A percentile compares a stretch with the other conserved stretches of the same genome.
phyloP scores from a whole-genome alignment of 202 grass and related monocot species.

The Thinopyrum obtusiflorum region DNA sequence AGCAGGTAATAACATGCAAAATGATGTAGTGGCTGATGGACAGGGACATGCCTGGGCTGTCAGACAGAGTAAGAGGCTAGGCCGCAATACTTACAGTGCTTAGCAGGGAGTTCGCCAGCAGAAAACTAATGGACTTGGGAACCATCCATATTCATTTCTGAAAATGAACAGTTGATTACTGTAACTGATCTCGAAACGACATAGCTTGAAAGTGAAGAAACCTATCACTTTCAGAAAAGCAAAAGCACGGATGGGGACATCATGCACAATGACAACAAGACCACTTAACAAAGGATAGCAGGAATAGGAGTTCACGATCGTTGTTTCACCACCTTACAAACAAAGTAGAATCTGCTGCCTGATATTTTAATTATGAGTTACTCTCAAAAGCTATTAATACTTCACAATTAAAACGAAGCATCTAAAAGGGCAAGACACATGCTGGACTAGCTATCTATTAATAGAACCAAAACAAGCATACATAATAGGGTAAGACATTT shows the following conservation, averaged over 20 bases:
- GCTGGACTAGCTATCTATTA: not conserved
- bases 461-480: not conserved
- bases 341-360: not conserved
- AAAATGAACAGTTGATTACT: constrained; percentile 5
- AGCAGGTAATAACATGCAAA: not conserved
- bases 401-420: constrained; percentile 12
- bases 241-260: not conserved
- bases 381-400: not conserved
- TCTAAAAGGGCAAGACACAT: not conserved
- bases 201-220: not conserved
- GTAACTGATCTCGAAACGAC: not conserved
- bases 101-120: not conserved
- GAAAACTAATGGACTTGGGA: not conserved
- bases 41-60: not conserved
- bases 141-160: constrained; percentile 16
- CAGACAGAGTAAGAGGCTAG: not conserved
- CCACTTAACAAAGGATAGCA: not conserved
- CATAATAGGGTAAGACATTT: not conserved
- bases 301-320: constrained; percentile 2
- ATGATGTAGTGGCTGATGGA: not conserved
- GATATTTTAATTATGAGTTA: not conserved
- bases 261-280: constrained; percentile 14
- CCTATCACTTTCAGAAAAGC: not conserved
- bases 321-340: not conserved
- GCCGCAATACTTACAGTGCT: no score